These are phyloP conservation scores for Leccinum disarticulatum DNA, from an alignment of 768 basidiomycete species.

Conservation along the genomic window DNA sequence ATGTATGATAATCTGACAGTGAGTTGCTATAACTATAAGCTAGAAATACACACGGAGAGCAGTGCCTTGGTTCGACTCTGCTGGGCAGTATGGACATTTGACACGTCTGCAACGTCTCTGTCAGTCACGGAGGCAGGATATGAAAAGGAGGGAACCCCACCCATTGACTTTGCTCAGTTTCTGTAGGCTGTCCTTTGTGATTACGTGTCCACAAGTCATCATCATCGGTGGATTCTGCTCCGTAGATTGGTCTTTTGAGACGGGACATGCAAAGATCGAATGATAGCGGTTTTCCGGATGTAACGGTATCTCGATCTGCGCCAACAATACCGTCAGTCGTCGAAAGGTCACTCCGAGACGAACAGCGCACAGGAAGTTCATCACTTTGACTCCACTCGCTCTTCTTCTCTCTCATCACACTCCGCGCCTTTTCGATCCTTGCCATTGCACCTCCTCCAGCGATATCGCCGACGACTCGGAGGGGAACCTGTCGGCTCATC, in stretches of 20 bases:
- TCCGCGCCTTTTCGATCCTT: slow-evolving; percentile 90
- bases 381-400: slow-evolving; percentile 90
- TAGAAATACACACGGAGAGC: slow-evolving; percentile 72
- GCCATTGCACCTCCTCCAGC: slow-evolving; percentile 90
- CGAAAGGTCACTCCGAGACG: background rate
- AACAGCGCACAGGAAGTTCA: slow-evolving; percentile 72
- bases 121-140: slow-evolving; percentile 1
- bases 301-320: slow-evolving; percentile 90
- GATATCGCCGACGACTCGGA: slow-evolving; percentile 88
- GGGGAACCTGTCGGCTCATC: slow-evolving; percentile 85
- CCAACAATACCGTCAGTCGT: slow-evolving; percentile 3
- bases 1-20: background rate
- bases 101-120: slow-evolving; percentile 57
- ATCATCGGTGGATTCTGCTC: slow-evolving; percentile 96
- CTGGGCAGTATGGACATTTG: slow-evolving; percentile 96
- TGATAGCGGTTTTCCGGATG: slow-evolving; percentile 89
- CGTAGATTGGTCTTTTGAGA: slow-evolving; percentile 96
- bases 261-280: slow-evolving; percentile 96
- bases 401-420: slow-evolving; percentile 90
- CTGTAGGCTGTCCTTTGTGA: slow-evolving; percentile 87
- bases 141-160: slow-evolving; percentile 48
- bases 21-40: slow-evolving; percentile 1
- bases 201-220: slow-evolving; percentile 94
- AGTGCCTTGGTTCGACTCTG: slow-evolving; percentile 58
- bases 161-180: slow-evolving; percentile 84